A percentile compares a stretch with the other conserved stretches of the same genome.
Conservation (phyloP, 73 alveolate species). For the Uronychia binucleata region DNA sequence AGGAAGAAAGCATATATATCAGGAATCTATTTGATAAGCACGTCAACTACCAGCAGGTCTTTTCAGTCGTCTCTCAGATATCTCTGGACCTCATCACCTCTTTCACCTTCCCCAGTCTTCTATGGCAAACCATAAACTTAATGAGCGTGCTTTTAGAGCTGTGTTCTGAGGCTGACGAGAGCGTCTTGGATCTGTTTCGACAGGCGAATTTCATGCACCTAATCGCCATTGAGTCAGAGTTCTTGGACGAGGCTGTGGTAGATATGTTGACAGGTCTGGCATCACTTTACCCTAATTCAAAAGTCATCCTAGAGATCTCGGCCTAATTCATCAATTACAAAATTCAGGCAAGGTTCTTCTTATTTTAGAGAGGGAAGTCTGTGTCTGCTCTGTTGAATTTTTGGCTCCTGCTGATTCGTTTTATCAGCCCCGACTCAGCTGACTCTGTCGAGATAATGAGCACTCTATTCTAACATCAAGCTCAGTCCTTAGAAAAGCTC, state of each 20-base stretch:
- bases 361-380: not conserved
- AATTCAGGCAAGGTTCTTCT: not conserved
- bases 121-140: constrained; percentile 42
- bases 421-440: not conserved
- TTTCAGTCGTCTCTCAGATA: constrained; percentile 17
- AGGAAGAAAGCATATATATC: not conserved
- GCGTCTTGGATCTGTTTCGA: constrained; percentile 16
- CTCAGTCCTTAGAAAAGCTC: not conserved
- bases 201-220: constrained; percentile 9
- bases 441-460: not conserved
- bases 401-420: not conserved
- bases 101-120: constrained; percentile 25
- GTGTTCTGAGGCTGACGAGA: constrained; percentile 14
- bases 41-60: constrained; percentile 32
- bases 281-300: constrained; percentile 15
- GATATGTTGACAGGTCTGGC: constrained; percentile 37
- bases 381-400: not conserved
- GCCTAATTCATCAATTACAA: constrained; percentile 21
- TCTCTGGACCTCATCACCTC: constrained; percentile 9
- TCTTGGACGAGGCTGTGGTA: constrained; percentile 46
- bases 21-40: not conserved
- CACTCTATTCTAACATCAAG: not conserved
- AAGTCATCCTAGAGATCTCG: constrained; percentile 33
- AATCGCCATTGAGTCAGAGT: constrained; percentile 7
- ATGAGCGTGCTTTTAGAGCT: constrained; percentile 23